Evolutionary conservation across 164 flowering plant genomes (phyloP).

Genomic region (Vitis rupestris): DNA sequence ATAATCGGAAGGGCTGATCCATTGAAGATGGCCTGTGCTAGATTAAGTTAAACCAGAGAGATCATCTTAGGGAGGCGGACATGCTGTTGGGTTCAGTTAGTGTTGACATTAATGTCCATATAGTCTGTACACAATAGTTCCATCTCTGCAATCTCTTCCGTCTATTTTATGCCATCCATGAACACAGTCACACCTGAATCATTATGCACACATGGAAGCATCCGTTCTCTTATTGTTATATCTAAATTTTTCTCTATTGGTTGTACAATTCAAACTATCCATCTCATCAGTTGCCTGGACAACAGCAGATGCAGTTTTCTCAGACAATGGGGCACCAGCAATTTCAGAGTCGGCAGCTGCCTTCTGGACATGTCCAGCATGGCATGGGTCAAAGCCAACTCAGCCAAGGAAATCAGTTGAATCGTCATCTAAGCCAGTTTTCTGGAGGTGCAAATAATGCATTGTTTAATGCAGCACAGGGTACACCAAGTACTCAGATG

Average conservation of each 20-base stretch:
- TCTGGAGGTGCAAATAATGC: constrained; percentile 71
- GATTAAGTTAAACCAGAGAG: too few species aligned
- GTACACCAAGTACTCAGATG: constrained; percentile 76
- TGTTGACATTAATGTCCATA: too few species aligned
- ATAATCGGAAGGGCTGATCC: too few species aligned
- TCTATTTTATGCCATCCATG: too few species aligned
- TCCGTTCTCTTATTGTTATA: background rate
- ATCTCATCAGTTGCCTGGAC: constrained; percentile 60
- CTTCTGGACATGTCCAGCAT: constrained; percentile 74
- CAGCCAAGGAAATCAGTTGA: constrained; percentile 78
- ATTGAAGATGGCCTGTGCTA: too few species aligned
- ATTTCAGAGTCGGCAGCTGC: constrained; percentile 73
- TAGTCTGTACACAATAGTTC: too few species aligned
- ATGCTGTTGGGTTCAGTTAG: too few species aligned
- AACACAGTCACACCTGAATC: background rate
- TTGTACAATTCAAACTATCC: background rate
- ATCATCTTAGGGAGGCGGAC: too few species aligned
- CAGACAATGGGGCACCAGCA: constrained; percentile 84
- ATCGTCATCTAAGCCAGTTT: constrained; percentile 77
- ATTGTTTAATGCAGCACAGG: constrained; percentile 81
- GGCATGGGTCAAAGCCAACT: constrained; percentile 78
- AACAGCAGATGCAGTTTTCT: constrained; percentile 82
- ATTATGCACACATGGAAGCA: background rate
- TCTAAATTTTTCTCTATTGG: constrained; percentile 9
- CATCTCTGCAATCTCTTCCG: too few species aligned